Base-by-base conservation (phyloP, 495 filamentous ascomycete genomes). In the Daldinia decipiens region DNA sequence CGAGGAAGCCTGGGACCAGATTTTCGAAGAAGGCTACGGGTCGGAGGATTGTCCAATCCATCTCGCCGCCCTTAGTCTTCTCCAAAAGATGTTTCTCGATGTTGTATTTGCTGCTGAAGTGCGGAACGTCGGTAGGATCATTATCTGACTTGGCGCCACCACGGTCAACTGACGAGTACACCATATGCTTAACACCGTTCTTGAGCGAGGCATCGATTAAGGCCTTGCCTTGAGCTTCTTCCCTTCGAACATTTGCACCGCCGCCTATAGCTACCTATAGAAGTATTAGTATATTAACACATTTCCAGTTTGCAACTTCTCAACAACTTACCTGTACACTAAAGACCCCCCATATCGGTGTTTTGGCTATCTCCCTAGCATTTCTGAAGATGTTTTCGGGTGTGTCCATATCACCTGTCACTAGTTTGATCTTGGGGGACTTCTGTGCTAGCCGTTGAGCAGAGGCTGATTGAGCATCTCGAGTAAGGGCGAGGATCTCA, bases 101-200 rank as follows among this genome's bases (percentile, higher is more conserved):
- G 19, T 84, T 71, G 64, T 88, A 82, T 76, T 91, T 91, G 79
- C 67, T 78, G 60, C 82, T 79, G 78, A 89, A 91, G 68, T 90
- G 88, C 27, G 87, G 88, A 52, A 90, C 77, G 15, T 81, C 64
- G 2, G 89, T 90, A 5, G 85, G 82, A 59, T 84, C 86, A 17
- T 78, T 53, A 45, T 79, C 76, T 36, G 83, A 87, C 6, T 74
- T 74, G n/a, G 82, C 76, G 21, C 87, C 88, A 29, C 85, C 85
- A 3, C 89, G 87, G 64, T 90, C 89, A 8, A 90, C 87, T n/a
- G 84, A 87, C 11, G 79, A 80, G 75, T 90, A 90, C 5, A 91
- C 83, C 64, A 91, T 88, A 71, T 83, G 78, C 61, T 82, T 82
- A 58, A 90, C 87, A 21, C 82, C 79, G n/a, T 85, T 70, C 53